phyloP scores from a whole-genome alignment of 495 filamentous ascomycete genomes.

The Mytilinidion resinicola region DNA sequence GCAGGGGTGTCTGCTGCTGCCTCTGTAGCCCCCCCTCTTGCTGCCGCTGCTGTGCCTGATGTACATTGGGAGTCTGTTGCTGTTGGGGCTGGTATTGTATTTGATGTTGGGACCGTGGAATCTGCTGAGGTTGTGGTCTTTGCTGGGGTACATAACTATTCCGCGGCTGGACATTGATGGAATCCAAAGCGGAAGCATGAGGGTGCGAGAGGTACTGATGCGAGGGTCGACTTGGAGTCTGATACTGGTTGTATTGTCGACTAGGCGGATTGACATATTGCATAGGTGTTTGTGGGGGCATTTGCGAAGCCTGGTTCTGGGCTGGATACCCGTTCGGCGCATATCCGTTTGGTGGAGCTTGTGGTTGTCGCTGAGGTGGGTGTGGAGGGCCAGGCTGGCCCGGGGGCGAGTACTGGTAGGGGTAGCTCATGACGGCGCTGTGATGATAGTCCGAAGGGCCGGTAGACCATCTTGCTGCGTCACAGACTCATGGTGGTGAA shows the following conservation, averaged over 20 bases:
- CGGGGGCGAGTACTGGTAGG: slow-evolving; percentile 22
- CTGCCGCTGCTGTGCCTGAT: not conserved
- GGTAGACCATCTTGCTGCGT: not conserved
- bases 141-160: not conserved
- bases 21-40: slow-evolving; percentile 9
- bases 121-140: not conserved
- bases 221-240: not conserved
- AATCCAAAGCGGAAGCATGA: no score
- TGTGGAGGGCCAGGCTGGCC: slow-evolving; percentile 17
- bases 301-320: slow-evolving; percentile 11
- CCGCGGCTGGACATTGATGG: no score
- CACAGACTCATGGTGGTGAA: not conserved
- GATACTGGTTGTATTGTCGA: slow-evolving; percentile 2
- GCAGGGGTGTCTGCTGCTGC: slow-evolving; percentile 12
- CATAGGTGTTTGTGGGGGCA: not conserved
- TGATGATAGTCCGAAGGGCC: not conserved
- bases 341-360: not conserved
- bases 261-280: slow-evolving; percentile 11
- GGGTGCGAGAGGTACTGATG: no score
- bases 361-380: not conserved
- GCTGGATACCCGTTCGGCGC: slow-evolving; percentile 8
- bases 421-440: slow-evolving; percentile 14
- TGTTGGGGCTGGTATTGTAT: slow-evolving; percentile 1
- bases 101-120: not conserved
- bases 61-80: not conserved